Conservation (phyloP, 148 eudicot species). For the Silene conica region DNA sequence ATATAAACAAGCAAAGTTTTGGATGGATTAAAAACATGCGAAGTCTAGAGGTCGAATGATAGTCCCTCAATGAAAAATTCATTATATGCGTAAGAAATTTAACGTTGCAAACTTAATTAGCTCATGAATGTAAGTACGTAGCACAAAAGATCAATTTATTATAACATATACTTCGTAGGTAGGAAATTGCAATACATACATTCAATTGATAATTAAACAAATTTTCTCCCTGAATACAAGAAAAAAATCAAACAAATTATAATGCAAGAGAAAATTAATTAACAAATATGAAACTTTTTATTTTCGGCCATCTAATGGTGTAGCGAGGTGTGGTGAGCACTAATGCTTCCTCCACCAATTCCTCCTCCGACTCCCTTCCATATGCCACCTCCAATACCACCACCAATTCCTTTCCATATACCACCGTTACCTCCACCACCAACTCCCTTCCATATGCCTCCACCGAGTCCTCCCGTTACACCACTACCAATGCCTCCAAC, state of each 20-base stretch:
- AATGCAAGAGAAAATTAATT: not conserved
- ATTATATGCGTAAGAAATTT: too few species aligned
- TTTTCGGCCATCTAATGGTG: not conserved
- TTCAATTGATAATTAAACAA: not conserved
- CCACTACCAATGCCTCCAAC: not conserved
- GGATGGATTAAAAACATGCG: too few species aligned
- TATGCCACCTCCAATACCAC: slow-evolving; percentile 18
- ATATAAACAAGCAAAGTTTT: too few species aligned
- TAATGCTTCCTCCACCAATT: not conserved
- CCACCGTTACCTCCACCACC: slow-evolving; percentile 22
- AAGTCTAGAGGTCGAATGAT: too few species aligned
- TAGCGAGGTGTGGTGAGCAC: not conserved
- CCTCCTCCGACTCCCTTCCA: slow-evolving; percentile 16
- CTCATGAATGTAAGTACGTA: not conserved
- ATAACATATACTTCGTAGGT: not conserved
- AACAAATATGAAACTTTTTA: not conserved
- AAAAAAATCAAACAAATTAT: not conserved
- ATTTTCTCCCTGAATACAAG: not conserved
- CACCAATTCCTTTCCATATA: slow-evolving; percentile 18
- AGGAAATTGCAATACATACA: slow-evolving; percentile 7
- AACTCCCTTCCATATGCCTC: slow-evolving; percentile 6
- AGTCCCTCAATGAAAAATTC: too few species aligned
- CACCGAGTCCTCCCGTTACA: slow-evolving; percentile 9
- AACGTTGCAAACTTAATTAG: too few species aligned
- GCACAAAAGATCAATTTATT: not conserved